Base-by-base conservation (phyloP, 805 yeast species). In the Starmera quercuum region DNA sequence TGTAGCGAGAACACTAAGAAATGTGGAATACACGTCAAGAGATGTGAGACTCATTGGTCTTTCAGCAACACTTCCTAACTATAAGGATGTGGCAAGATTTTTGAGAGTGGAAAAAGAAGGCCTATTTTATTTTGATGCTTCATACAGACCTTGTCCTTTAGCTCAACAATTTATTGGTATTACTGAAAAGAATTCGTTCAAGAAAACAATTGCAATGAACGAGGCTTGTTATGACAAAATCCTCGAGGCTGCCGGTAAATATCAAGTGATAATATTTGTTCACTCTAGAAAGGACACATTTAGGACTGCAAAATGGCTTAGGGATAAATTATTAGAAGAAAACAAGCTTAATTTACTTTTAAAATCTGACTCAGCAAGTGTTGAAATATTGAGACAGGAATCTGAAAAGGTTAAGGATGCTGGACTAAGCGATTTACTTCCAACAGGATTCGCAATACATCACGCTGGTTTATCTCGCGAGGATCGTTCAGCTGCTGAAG, bases 31-130 rank as follows among this genome's bases (percentile, higher is more conserved):
- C 9, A 54, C 70, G 1, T 67, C 66, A 7, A 68, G 63, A 11
- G 59, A 65, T 10, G 78, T 79, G 0, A 66, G 98, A 42, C 54
- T 90, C 7, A 78, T 88, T 10, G 97, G 95, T 0, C 63, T 90
- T 11, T 87, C 97, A 1, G 97, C 97, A 0, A 88, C 97, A 0
- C 67, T 90, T 33, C 96, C 97, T 2, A 87, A 88, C 51, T 90
- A 81, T 51, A 54, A 60, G 39, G 97, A 90, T 55, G 97, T 90
- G 24, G 95, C 95, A 0, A 65, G 64, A 29, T 90, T 92, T 48
- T 58, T 92, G 31, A 63, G 78, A 23, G 96, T 84, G 5, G 75
- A 75, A 16, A 59, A 61, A 12, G 43, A 59, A 0, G 88, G 90
- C 0, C 47, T 87, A 5, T 88, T 83, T 52, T 85, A 71, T 51